Evolutionary conservation across 176 grass and related monocot species (phyloP).

Genomic region (Oryza punctata): DNA sequence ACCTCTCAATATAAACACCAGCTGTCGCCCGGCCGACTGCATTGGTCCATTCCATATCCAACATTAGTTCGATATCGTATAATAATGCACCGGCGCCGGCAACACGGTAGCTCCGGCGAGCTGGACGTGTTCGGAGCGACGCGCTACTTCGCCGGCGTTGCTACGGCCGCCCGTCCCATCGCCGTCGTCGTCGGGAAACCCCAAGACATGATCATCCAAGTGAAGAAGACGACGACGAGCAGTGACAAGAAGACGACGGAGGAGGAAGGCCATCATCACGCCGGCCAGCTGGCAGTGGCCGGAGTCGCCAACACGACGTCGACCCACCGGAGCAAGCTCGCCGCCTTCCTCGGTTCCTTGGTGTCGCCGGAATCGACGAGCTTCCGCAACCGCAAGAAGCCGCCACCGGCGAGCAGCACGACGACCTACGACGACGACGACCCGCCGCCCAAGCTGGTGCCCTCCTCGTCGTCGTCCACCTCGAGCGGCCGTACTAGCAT

Average conservation of each 20-base stretch:
- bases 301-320: slow-evolving; percentile 4
- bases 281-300: neutral
- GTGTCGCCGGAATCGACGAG: neutral
- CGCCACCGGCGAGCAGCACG: neutral
- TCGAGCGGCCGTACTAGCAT: neutral
- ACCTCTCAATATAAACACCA: neutral
- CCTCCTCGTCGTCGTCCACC: neutral
- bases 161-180: neutral
- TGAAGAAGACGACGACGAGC: neutral
- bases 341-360: slow-evolving; percentile 9
- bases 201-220: neutral
- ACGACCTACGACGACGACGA: neutral
- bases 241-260: neutral
- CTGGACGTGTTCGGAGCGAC: slow-evolving; percentile 56
- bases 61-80: neutral
- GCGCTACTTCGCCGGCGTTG: slow-evolving; percentile 43
- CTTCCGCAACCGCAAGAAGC: slow-evolving; percentile 16
- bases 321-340: slow-evolving; percentile 20
- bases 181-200: neutral
- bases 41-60: neutral
- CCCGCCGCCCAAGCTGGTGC: neutral
- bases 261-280: neutral
- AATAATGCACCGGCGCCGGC: slow-evolving; percentile 29
- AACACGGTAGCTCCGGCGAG: slow-evolving; percentile 43
- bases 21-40: neutral